Evolutionary conservation across 441 rosid species (phyloP), one percentile per base, ranked within the genome.

Genomic region (Mallotus japonicus): DNA sequence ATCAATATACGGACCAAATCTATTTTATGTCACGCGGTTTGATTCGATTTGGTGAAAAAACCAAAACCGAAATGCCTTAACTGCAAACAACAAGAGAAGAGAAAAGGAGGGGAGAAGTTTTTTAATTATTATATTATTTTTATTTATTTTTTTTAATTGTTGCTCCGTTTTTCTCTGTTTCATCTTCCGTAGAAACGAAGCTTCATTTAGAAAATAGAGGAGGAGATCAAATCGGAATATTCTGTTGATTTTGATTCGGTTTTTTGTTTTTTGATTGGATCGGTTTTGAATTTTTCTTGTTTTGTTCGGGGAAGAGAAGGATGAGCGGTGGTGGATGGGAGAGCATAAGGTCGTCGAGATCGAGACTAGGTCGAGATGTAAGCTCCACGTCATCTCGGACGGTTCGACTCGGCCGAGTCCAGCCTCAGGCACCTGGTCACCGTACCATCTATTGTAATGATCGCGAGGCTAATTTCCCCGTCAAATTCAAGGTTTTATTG

Each of bases 391-490:
- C 91, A 87, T 22, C 91, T 62, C 87, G 88, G 61, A 91, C 95
- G 79, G 95, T 89, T 59, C 88, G 90, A 66, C 91, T 92, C 44
- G 98, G 98, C 59, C 88, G 87, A 28, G 88, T 93, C 71, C 98
- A 89, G 80, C 96, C 98, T 20, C 98, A 92, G 84, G 96, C 96
- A 13, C 98, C 98, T 20, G 78, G 81, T 79, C 77, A 85, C 65
- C 96, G 98, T 70, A 92, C 96, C 83, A 84, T 93, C 78, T 83
- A 76, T 80, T 90, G 98, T 82, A 93, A 93, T 72, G 97, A 93
- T 78, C 95, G 95, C 49, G 97, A 93, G 22, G 92, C 97, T 82
- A 93, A 93, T 82, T 79, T 75, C 69, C 87, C 83, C 56, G 87
- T 89, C 68, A 78, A 88, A 74, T 93, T 85, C 82, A 88, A 88